Conservation (phyloP, 129 eudicot species). For the Ambrosia trifida region DNA sequence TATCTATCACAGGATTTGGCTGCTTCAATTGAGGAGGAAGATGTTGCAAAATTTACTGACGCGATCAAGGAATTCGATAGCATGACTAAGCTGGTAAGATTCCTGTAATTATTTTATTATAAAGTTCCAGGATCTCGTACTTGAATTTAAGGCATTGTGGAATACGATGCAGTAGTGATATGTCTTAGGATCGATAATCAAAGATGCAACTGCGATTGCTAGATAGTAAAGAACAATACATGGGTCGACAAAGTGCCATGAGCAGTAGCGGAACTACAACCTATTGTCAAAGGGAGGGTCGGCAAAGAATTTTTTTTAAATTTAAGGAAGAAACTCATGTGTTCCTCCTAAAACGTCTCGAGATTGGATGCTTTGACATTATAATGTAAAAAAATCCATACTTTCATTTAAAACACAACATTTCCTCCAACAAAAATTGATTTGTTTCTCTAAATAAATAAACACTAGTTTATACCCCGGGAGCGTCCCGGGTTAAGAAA, state of each 20-base stretch:
- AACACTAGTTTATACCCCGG: no score
- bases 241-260: no score
- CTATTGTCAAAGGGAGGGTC: background rate
- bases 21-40: constrained; percentile 59
- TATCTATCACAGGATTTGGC: constrained; percentile 49
- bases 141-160: background rate
- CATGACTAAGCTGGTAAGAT: constrained; percentile 60
- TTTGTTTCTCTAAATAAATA: no score
- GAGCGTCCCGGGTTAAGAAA: no score
- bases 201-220: no score
- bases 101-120: background rate
- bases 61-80: constrained; percentile 68
- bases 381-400: no score
- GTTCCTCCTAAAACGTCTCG: background rate
- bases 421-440: no score
- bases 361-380: no score
- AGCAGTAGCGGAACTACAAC: background rate
- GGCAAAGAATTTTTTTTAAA: background rate
- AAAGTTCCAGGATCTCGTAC: constrained; percentile 2
- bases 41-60: constrained; percentile 58
- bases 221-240: no score
- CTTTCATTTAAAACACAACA: no score
- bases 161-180: background rate
- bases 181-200: no score
- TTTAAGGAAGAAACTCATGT: background rate